phyloP scores from a whole-genome alignment of 176 grass and related monocot species.

The Puccinellia tenuiflora region DNA sequence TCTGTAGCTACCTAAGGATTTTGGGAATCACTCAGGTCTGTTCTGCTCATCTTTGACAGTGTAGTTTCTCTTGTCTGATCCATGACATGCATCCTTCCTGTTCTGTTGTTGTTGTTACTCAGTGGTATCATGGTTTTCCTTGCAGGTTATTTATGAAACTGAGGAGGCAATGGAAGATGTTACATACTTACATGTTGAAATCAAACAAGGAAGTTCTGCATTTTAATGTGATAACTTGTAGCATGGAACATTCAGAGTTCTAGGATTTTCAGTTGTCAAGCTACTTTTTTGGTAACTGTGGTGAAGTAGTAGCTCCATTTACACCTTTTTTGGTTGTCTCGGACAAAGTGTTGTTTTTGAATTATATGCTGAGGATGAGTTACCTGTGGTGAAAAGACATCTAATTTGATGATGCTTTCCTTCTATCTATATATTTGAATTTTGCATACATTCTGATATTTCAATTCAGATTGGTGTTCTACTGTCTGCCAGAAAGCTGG shows the following conservation, averaged over 20 bases:
- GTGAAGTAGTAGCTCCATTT: not conserved
- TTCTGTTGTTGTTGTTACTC: not conserved
- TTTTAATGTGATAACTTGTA: not conserved
- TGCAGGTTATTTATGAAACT: not conserved
- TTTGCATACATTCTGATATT: not conserved
- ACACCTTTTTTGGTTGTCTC: not conserved
- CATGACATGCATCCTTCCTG: not conserved
- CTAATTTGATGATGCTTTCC: not conserved
- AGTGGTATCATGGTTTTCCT: not conserved
- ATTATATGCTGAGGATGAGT: not conserved
- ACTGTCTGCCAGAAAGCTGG: not conserved
- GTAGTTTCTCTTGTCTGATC: not conserved
- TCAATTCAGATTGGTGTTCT: not conserved
- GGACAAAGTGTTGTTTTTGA: not conserved
- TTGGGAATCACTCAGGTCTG: slow-evolving; percentile 15
- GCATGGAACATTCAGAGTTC: slow-evolving; percentile 1
- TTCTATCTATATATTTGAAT: not conserved
- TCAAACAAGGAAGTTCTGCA: not conserved
- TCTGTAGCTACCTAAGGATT: not conserved
- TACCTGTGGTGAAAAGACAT: not conserved
- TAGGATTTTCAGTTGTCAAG: no score
- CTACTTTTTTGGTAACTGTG: not conserved
- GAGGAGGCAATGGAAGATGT: not conserved
- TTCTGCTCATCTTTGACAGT: not conserved
- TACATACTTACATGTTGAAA: not conserved